Percentiles rank a stretch among this genome's conserved stretches.
These are phyloP conservation scores for Clonostachys solani DNA, from an alignment of 2,329 filamentous ascomycete species.

Conservation along the genomic window DNA sequence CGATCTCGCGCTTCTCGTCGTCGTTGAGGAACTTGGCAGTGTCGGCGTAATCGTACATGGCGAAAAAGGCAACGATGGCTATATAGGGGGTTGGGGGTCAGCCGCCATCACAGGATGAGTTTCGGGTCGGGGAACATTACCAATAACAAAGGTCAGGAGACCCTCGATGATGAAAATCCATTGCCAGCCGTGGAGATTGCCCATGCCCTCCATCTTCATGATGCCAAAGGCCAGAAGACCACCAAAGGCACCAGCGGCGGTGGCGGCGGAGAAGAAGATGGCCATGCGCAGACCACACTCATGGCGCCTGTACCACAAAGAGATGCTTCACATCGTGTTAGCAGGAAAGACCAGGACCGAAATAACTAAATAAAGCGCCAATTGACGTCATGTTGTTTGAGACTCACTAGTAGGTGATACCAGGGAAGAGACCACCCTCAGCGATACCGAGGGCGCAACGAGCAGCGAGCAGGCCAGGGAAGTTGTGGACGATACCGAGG, in stretches of 20 bases:
- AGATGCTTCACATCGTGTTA: conserved; percentile 30
- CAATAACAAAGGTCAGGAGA: conserved; percentile 38
- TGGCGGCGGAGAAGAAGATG: conserved; percentile 53
- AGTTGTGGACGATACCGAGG: conserved; percentile 48
- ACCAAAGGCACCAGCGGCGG: conserved; percentile 58
- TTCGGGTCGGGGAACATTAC: conserved; percentile 7
- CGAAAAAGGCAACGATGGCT: conserved; percentile 43
- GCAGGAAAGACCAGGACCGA: background rate
- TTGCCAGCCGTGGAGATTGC: conserved; percentile 59
- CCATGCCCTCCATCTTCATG: conserved; percentile 48
- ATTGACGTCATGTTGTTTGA: background rate
- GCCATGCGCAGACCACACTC: conserved; percentile 60
- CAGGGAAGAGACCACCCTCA: conserved; percentile 58
- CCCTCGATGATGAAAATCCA: conserved; percentile 79
- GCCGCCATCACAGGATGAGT: background rate
- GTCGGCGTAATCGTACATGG: conserved; percentile 56
- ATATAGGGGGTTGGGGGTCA: conserved; percentile 8
- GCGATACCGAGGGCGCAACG: conserved; percentile 42
- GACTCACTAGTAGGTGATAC: conserved; percentile 49
- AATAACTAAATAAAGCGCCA: background rate
- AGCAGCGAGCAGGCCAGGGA: conserved; percentile 40
- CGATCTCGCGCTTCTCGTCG: conserved; percentile 35
- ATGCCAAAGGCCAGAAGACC: conserved; percentile 57
- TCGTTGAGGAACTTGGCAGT: conserved; percentile 42
- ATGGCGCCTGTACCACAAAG: conserved; percentile 54